Evolutionary conservation across 352 stramenopile genomes (phyloP).

Genomic region (Saprolegnia parasitica): DNA sequence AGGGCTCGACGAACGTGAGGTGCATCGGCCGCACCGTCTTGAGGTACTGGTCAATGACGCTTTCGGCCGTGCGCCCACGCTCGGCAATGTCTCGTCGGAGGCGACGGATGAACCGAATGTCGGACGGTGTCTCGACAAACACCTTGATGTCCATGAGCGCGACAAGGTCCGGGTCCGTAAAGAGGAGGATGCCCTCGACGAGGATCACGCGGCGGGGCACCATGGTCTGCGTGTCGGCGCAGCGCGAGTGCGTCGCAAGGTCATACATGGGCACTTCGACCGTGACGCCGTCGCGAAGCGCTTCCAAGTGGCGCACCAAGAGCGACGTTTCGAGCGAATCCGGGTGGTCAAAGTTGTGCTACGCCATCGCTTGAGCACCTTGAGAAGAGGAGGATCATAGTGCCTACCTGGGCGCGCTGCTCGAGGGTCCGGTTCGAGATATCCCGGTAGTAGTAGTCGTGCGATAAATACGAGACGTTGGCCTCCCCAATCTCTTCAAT

Average conservation of each 20-base stretch:
- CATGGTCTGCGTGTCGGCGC: slow-evolving; percentile 66
- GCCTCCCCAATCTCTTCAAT: slow-evolving; percentile 82
- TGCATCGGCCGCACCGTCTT: slow-evolving; percentile 98
- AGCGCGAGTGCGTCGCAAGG: slow-evolving; percentile 92
- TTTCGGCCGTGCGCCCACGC: slow-evolving; percentile 88
- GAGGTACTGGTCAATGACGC: slow-evolving; percentile 96
- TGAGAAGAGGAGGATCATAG: neutral
- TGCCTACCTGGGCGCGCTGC: slow-evolving; percentile 66
- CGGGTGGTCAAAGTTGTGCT: slow-evolving; percentile 97
- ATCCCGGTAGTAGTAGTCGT: slow-evolving; percentile 98
- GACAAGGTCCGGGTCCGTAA: slow-evolving; percentile 85
- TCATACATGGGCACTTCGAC: slow-evolving; percentile 93
- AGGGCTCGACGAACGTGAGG: slow-evolving; percentile 96
- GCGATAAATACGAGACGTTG: slow-evolving; percentile 91
- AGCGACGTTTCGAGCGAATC: slow-evolving; percentile 94
- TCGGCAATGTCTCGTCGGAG: slow-evolving; percentile 94
- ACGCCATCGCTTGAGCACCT: slow-evolving; percentile 10
- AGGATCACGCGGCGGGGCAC: slow-evolving; percentile 91
- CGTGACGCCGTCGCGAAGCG: slow-evolving; percentile 81
- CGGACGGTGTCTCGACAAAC: slow-evolving; percentile 94
- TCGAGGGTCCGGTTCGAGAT: slow-evolving; percentile 82
- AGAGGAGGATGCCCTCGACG: slow-evolving; percentile 96
- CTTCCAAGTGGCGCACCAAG: slow-evolving; percentile 86
- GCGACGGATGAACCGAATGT: slow-evolving; percentile 92
- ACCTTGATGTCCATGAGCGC: slow-evolving; percentile 96